Conservation (phyloP, 768 basidiomycete genomes). For the Lactifluus volemus region DNA sequence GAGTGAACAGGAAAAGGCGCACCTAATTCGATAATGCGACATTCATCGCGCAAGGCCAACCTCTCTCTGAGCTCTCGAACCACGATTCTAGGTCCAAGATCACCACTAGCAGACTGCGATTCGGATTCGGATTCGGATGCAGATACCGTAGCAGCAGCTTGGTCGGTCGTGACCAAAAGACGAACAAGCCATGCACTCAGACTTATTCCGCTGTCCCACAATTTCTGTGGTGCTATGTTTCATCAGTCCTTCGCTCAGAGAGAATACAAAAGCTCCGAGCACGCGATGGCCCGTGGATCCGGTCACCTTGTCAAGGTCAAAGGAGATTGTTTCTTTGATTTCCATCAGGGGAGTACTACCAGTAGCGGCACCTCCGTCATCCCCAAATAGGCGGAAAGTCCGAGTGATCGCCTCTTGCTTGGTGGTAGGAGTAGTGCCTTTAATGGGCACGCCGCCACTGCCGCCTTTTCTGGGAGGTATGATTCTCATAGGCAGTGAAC, state of each 20-base stretch:
- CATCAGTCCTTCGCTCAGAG: neutral
- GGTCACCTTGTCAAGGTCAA: conserved; percentile 86
- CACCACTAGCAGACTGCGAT: neutral
- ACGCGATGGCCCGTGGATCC: too few relatives aligned
- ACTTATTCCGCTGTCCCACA: conserved; percentile 87
- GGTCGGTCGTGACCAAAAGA: conserved; percentile 21
- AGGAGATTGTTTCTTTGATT: conserved; percentile 75
- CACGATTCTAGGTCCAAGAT: neutral
- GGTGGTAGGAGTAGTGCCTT: neutral
- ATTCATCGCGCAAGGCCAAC: conserved; percentile 33
- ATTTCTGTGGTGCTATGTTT: conserved; percentile 51
- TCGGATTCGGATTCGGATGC: too few relatives aligned
- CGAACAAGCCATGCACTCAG: conserved; percentile 67
- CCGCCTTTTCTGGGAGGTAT: conserved; percentile 25
- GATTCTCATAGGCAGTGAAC: conserved; percentile 57
- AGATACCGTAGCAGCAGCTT: neutral
- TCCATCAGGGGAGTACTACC: conserved; percentile 28
- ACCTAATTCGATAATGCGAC: conserved; percentile 67
- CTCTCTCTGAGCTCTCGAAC: conserved; percentile 25
- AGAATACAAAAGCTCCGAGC: neutral
- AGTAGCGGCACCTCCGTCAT: conserved; percentile 12
- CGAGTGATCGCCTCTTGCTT: conserved; percentile 69
- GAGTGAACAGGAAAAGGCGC: conserved; percentile 16
- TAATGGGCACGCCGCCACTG: neutral
- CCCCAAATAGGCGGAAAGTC: conserved; percentile 34